Evolutionary conservation across 805 yeast species (phyloP).

Genomic region (Kuraishia piskuri): DNA sequence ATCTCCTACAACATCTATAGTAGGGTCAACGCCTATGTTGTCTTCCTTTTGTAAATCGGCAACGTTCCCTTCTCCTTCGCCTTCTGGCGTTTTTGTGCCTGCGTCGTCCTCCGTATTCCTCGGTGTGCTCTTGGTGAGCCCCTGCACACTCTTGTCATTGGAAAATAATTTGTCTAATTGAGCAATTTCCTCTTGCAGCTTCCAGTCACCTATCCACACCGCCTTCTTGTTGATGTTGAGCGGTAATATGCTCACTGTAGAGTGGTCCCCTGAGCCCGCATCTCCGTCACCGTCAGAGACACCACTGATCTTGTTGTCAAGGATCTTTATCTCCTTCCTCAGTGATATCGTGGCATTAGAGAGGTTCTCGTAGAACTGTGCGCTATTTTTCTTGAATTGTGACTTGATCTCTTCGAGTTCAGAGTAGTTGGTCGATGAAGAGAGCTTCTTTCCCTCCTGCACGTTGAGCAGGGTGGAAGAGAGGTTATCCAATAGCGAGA

Average conservation of each 20-base stretch:
- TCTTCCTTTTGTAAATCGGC: background rate
- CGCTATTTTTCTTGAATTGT: conserved; percentile 34
- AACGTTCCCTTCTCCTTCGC: background rate
- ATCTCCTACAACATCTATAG: no score
- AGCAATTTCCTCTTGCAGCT: conserved; percentile 39
- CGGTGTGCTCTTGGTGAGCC: background rate
- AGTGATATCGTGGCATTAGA: conserved; percentile 51
- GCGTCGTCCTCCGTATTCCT: background rate
- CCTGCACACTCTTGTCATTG: background rate
- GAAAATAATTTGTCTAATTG: conserved; percentile 15
- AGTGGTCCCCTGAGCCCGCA: conserved; percentile 4
- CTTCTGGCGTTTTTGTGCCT: background rate
- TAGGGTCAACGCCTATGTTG: no score
- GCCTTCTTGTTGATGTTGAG: conserved; percentile 64
- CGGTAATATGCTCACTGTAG: conserved; percentile 52
- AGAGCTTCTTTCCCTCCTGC: conserved; percentile 20
- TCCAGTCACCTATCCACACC: conserved; percentile 52
- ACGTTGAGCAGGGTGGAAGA: conserved; percentile 37
- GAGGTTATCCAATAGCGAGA: conserved; percentile 39
- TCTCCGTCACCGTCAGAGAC: conserved; percentile 5
- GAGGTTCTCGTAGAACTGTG: conserved; percentile 41
- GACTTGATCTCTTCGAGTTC: conserved; percentile 21
- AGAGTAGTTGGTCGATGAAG: conserved; percentile 9
- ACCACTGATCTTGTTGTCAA: conserved; percentile 52
- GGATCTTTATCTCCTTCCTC: conserved; percentile 55